Evolutionary conservation across 2,329 filamentous ascomycete species (phyloP), one percentile per base, ranked within the genome.

Genomic region (Cadophora sp.): DNA sequence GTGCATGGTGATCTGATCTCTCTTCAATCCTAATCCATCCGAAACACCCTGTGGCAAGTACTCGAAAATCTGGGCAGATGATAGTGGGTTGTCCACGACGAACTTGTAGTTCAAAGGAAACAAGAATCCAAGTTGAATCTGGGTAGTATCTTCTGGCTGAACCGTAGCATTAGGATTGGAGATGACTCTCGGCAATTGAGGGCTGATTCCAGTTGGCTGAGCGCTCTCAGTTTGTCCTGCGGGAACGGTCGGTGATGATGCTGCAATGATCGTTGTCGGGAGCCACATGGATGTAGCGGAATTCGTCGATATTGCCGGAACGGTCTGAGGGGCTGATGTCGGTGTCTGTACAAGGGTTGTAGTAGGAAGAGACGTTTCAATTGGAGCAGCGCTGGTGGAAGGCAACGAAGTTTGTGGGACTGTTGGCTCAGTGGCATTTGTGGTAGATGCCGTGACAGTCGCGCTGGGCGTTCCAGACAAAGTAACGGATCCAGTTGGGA

Each of bases 71-170:
- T 98, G 95, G 48, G 88, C 88, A 5, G 93, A 91, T 22, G 94
- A 92, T 71, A 90, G 85, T 16, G 88, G 84, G 70, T 91, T 89
- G 26, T 83, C 83, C 12, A 91, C 89, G 31, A 98, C 92, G 77
- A 97, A 97, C 9, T 86, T 82, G 79, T 96, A 99, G 81, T 97
- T 95, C 73, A 97, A 85, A 1, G 87, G 86, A 76, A 89, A 91
- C 63, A 88, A 83, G 85, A 98, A 97, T 40, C 92, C 96, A 71
- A 98, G 86, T 78, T 97, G 93, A 73, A 97, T 90, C 73, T 92
- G 80, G 4, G 87, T 89, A 0, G 87, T 89, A 73, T 92, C 91
- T 87, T 73, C 71, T 19, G 77, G 76, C 34, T 73, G 60, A n/a
- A 66, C 67, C 55, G 72, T 72, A 0, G 53, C 64, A 64, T 72